These are phyloP conservation scores for Amaranthus palmeri DNA, from an alignment of 148 eudicot genomes.

Conservation along the genomic window DNA sequence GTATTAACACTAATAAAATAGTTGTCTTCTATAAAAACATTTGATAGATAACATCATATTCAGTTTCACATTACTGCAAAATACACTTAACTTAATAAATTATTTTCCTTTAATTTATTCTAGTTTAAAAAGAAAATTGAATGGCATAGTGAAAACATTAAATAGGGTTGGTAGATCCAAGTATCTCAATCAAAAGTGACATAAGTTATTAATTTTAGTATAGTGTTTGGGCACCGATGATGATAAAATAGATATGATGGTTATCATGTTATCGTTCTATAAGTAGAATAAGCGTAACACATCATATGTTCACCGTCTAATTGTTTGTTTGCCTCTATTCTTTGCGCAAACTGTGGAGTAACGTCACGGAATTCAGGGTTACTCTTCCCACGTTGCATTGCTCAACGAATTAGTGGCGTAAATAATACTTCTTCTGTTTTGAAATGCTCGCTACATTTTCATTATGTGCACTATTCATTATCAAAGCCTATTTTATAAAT, in stretches of 20 bases:
- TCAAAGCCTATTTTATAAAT: too few relatives aligned
- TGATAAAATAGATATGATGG: not conserved
- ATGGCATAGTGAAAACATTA: not conserved
- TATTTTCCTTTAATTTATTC: too few relatives aligned
- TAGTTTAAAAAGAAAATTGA: too few relatives aligned
- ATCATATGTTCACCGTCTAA: slow-evolving; percentile 1
- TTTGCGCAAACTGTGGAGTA: slow-evolving; percentile 16
- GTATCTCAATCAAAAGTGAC: not conserved
- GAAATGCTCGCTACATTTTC: too few relatives aligned
- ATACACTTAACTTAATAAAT: too few relatives aligned
- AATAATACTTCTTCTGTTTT: too few relatives aligned
- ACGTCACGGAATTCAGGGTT: not conserved
- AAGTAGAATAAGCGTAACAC: not conserved
- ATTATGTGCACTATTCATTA: too few relatives aligned
- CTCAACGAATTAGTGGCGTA: not conserved
- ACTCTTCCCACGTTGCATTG: slow-evolving; percentile 5
- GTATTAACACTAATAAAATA: too few relatives aligned
- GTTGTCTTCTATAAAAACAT: too few relatives aligned
- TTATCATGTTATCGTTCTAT: not conserved
- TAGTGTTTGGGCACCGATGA: not conserved
- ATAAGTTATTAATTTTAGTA: not conserved
- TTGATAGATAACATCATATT: too few relatives aligned
- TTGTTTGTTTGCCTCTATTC: not conserved
- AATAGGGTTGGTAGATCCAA: not conserved
- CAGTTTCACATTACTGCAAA: too few relatives aligned